phyloP scores from a whole-genome alignment of 192 early-diverging fungal species.

The Coemansia sp. region DNA sequence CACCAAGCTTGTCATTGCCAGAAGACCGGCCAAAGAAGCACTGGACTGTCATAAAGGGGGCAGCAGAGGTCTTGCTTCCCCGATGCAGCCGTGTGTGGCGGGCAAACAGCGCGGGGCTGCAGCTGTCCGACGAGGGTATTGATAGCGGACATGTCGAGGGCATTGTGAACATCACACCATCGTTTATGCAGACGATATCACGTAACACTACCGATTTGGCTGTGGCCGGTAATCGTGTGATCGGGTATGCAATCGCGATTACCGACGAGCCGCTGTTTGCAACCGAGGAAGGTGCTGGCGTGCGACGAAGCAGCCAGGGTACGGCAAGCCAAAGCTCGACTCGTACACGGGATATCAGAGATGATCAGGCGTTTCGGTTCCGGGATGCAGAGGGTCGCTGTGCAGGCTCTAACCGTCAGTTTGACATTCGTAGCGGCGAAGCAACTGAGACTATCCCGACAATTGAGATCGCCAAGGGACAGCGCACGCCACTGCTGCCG shows the following conservation, averaged over 20 bases:
- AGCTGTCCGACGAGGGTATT: conserved; percentile 10
- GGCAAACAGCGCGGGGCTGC: background rate
- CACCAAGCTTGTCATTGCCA: background rate
- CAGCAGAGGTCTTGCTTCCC: conserved; percentile 30
- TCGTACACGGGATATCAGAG: background rate
- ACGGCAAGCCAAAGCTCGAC: background rate
- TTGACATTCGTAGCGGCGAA: background rate
- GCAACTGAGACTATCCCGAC: conserved; percentile 1
- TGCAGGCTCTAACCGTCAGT: background rate
- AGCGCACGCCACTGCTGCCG: conserved; percentile 9
- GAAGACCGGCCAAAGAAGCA: conserved; percentile 18
- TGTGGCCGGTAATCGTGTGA: conserved; percentile 38
- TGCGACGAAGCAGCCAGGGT: background rate
- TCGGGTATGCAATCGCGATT: conserved; percentile 44
- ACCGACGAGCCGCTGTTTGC: conserved; percentile 35
- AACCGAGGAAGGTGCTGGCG: background rate
- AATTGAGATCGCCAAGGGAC: conserved; percentile 3
- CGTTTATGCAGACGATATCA: conserved; percentile 26
- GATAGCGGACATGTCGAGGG: conserved; percentile 15
- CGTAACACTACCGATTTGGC: conserved; percentile 37
- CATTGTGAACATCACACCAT: conserved; percentile 13
- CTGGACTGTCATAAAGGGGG: conserved; percentile 43
- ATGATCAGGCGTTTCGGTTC: conserved; percentile 2
- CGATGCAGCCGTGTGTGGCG: conserved; percentile 35
- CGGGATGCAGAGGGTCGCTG: background rate